Evolutionary conservation across 192 early-diverging fungal genomes (phyloP).

Genomic region (Coemansia sp.): DNA sequence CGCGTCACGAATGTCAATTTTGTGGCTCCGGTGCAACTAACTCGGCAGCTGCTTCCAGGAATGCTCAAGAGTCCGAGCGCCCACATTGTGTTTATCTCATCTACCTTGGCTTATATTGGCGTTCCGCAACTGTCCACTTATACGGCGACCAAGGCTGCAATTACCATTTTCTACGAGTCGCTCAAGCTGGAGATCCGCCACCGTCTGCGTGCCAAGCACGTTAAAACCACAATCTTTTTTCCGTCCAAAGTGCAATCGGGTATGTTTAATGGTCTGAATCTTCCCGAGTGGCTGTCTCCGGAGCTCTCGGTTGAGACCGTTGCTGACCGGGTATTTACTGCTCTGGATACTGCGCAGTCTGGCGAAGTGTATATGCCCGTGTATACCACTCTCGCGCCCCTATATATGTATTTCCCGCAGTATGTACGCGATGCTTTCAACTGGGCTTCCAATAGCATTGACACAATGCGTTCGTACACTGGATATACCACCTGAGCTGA

Average conservation of each 20-base stretch:
- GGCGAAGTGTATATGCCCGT: conserved; percentile 53
- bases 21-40: conserved; percentile 66
- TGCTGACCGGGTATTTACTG: conserved; percentile 57
- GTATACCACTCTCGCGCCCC: conserved; percentile 21
- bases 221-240: conserved; percentile 64
- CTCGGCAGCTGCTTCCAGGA: conserved; percentile 67
- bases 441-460: conserved; percentile 27
- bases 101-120: conserved; percentile 42
- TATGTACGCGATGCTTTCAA: conserved; percentile 11
- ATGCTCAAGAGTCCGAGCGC: conserved; percentile 69
- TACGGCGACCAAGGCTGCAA: conserved; percentile 73
- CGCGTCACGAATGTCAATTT: conserved; percentile 68
- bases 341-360: conserved; percentile 55
- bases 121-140: conserved; percentile 68
- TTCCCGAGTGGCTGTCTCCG: conserved; percentile 65
- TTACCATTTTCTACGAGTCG: conserved; percentile 69
- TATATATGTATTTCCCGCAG: conserved; percentile 30
- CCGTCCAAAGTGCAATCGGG: conserved; percentile 71
- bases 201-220: conserved; percentile 56
- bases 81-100: conserved; percentile 65
- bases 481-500: conserved; percentile 10
- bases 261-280: conserved; percentile 70
- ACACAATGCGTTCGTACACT: conserved; percentile 37
- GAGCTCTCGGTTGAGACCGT: conserved; percentile 59
- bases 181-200: conserved; percentile 71